phyloP scores from a whole-genome alignment of 345 rosid genomes.

The Rhizophora mangle region DNA sequence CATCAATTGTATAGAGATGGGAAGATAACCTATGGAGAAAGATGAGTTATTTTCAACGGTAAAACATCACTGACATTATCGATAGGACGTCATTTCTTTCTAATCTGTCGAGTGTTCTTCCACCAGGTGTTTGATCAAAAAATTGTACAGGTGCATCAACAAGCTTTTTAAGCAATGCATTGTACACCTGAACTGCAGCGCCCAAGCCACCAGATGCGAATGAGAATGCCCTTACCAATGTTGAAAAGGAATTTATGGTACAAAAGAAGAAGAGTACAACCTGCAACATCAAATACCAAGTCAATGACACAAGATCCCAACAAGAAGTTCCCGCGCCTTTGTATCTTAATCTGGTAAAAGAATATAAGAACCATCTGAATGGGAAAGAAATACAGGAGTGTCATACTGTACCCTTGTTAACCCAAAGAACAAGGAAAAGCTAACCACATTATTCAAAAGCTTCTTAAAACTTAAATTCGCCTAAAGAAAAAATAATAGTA shows the following conservation, averaged over 20 bases:
- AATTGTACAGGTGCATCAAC: constrained; percentile 73
- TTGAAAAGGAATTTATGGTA: constrained; percentile 58
- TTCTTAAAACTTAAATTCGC: not conserved
- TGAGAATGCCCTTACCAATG: constrained; percentile 87
- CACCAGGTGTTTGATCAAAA: constrained; percentile 91
- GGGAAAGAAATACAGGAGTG: not conserved
- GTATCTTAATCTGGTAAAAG: not conserved
- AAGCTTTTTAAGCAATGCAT: constrained; percentile 65
- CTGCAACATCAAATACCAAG: constrained; percentile 41
- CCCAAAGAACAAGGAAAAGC: no score
- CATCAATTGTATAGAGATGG: constrained; percentile 88
- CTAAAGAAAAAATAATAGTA: not conserved
- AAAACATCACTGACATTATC: constrained; percentile 13
- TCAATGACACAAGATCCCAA: constrained; percentile 3
- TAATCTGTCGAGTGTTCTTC: constrained; percentile 93
- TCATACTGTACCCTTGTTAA: not conserved
- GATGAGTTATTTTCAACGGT: not conserved
- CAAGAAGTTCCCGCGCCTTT: constrained; percentile 2
- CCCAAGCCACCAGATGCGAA: constrained; percentile 88
- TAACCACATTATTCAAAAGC: no score
- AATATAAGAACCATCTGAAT: no score
- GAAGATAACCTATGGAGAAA: constrained; percentile 66
- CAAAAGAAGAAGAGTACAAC: constrained; percentile 72
- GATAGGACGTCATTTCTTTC: constrained; percentile 9
- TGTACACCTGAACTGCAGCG: constrained; percentile 68